A percentile compares a stretch with the other conserved stretches of the same genome.
Conservation (phyloP, 192 early-diverging fungal genomes). For the Backusella psychrophila region DNA sequence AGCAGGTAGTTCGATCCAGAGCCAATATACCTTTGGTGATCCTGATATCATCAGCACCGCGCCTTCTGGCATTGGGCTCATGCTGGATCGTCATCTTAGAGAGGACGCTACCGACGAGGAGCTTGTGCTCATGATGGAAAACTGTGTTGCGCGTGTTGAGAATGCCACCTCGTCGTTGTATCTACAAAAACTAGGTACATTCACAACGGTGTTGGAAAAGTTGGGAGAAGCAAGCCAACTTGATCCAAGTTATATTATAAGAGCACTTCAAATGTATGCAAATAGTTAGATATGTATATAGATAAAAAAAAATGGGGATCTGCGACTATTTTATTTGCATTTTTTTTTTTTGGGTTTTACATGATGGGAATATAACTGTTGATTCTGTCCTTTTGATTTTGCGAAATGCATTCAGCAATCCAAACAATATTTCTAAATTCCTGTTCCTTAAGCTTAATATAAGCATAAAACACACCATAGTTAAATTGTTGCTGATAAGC, state of each 20-base stretch:
- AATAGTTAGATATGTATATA: not conserved
- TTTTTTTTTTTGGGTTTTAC: slow-evolving; percentile 5
- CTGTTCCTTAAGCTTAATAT: slow-evolving; percentile 96
- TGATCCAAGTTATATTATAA: slow-evolving; percentile 58
- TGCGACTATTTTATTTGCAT: not conserved
- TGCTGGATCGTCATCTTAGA: slow-evolving; percentile 37
- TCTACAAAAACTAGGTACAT: slow-evolving; percentile 50
- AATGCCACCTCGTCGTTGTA: slow-evolving; percentile 60
- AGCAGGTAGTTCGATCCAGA: not conserved
- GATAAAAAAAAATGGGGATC: not conserved
- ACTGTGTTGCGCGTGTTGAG: slow-evolving; percentile 56
- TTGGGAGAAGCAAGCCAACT: slow-evolving; percentile 56
- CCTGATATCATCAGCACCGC: not conserved
- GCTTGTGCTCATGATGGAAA: slow-evolving; percentile 47
- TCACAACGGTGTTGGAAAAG: slow-evolving; percentile 55
- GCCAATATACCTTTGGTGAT: not conserved
- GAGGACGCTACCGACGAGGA: slow-evolving; percentile 52
- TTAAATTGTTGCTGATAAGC: slow-evolving; percentile 97
- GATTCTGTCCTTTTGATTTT: slow-evolving; percentile 94
- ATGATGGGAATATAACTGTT: slow-evolving; percentile 80
- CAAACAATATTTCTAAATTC: slow-evolving; percentile 98
- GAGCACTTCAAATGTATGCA: slow-evolving; percentile 65
- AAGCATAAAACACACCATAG: slow-evolving; percentile 93
- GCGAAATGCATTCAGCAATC: slow-evolving; percentile 99
- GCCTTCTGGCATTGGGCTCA: not conserved